A percentile compares a stretch with the other conserved stretches of the same genome.
Evolutionary conservation across 495 filamentous ascomycete genomes (phyloP).

Genomic region (Xylaria acuta): DNA sequence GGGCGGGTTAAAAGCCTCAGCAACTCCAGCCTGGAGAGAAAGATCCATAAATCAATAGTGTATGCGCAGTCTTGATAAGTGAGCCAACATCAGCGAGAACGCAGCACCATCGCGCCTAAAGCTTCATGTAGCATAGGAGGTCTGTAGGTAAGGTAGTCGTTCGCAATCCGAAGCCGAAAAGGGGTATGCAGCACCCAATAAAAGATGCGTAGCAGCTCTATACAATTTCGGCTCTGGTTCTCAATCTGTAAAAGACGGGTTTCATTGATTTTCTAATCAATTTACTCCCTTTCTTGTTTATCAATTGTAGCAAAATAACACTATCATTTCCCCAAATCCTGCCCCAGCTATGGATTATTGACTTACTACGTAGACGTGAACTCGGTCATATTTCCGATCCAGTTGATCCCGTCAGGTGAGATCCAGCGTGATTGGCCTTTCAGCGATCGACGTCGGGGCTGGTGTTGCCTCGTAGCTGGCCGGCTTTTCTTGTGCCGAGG

Average conservation of each 20-base stretch:
- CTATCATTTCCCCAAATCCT: background rate
- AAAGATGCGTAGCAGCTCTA: background rate
- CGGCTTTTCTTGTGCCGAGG: background rate
- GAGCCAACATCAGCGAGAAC: background rate
- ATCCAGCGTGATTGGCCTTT: background rate
- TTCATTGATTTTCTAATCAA: too few relatives aligned
- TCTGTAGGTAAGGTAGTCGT: background rate
- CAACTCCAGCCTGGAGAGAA: background rate
- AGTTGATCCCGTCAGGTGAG: background rate
- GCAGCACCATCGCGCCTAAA: background rate
- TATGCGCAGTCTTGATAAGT: background rate
- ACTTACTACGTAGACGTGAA: background rate
- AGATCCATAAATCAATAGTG: background rate
- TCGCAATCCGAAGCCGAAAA: conserved; percentile 16
- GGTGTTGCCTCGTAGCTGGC: conserved; percentile 1
- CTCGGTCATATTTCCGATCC: background rate
- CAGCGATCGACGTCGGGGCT: conserved; percentile 9
- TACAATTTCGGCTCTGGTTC: background rate
- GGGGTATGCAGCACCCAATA: background rate
- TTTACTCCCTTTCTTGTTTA: background rate
- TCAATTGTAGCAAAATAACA: background rate
- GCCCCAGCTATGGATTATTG: background rate
- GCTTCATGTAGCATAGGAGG: background rate
- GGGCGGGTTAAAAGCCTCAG: background rate
- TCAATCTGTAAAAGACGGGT: background rate